Percentiles rank a stretch among this genome's conserved stretches.
Conservation (phyloP, 306 rosid genomes). For the Rosa multiflora region DNA sequence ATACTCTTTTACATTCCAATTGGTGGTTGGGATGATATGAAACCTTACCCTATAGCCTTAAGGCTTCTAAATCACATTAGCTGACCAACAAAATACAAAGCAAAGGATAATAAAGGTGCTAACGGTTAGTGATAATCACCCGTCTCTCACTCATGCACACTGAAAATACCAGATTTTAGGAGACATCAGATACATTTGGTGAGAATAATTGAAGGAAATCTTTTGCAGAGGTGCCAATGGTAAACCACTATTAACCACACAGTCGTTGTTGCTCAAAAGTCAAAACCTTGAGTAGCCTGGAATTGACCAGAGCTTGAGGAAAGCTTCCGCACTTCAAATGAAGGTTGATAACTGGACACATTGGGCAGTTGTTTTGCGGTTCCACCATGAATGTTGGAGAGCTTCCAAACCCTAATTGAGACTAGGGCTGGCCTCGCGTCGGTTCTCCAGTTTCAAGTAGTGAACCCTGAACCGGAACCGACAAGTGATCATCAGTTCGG, state of each 20-base stretch:
- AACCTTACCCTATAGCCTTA: neutral
- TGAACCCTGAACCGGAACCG: too few species aligned
- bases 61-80: neutral
- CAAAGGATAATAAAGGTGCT: neutral
- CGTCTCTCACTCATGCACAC: constrained; percentile 21
- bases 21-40: too few species aligned
- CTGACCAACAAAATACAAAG: neutral
- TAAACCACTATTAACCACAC: constrained; percentile 28
- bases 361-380: constrained; percentile 35
- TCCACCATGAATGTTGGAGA: constrained; percentile 34
- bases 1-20: neutral
- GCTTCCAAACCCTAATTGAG: constrained; percentile 27
- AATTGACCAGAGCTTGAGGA: constrained; percentile 36
- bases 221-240: constrained; percentile 34
- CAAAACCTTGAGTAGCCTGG: constrained; percentile 22
- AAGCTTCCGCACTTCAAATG: constrained; percentile 43
- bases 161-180: constrained; percentile 38
- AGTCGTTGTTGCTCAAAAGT: constrained; percentile 16
- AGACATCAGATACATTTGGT: constrained; percentile 24
- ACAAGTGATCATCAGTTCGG: too few species aligned
- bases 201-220: constrained; percentile 36
- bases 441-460: too few species aligned
- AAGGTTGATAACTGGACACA: constrained; percentile 39
- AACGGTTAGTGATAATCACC: neutral
- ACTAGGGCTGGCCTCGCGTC: neutral